Evolutionary conservation across 306 rosid species (phyloP).

Genomic region (Parietaria judaica): DNA sequence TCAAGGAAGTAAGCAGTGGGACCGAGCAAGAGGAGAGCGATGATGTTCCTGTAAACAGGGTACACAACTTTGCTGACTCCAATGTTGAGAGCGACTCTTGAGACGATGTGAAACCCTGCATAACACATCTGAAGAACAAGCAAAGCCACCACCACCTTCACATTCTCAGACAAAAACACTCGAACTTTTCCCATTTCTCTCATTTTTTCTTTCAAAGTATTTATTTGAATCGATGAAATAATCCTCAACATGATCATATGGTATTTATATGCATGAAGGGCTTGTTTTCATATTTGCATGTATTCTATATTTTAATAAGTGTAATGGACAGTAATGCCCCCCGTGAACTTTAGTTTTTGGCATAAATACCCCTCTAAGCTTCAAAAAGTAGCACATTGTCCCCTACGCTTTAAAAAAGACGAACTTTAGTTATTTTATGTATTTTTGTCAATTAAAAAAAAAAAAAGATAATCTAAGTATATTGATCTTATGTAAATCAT

Average conservation of each 20-base stretch:
- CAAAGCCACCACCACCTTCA: slow-evolving; percentile 48
- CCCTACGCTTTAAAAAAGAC: no score
- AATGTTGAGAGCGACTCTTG: slow-evolving; percentile 63
- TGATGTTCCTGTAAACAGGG: slow-evolving; percentile 54
- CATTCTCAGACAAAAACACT: slow-evolving; percentile 32
- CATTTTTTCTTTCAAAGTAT: not conserved
- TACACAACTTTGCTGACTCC: slow-evolving; percentile 66
- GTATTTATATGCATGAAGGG: slow-evolving; percentile 16
- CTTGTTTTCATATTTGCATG: slow-evolving; percentile 6
- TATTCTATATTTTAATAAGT: not conserved
- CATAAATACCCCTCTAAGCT: no score
- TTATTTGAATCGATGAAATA: not conserved
- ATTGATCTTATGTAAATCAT: no score
- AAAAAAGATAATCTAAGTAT: no score
- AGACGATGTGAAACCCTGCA: slow-evolving; percentile 75
- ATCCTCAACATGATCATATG: not conserved
- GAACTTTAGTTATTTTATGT: no score
- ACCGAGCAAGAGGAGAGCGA: slow-evolving; percentile 45
- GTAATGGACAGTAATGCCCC: no score
- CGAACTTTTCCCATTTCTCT: slow-evolving; percentile 30
- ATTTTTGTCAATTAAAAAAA: no score
- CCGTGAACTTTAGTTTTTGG: no score
- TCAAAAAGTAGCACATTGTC: no score
- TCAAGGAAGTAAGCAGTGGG: slow-evolving; percentile 59
- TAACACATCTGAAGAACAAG: slow-evolving; percentile 49